Conservation (phyloP, 2,329 filamentous ascomycete genomes). For the Trichoderma koningiopsis region DNA sequence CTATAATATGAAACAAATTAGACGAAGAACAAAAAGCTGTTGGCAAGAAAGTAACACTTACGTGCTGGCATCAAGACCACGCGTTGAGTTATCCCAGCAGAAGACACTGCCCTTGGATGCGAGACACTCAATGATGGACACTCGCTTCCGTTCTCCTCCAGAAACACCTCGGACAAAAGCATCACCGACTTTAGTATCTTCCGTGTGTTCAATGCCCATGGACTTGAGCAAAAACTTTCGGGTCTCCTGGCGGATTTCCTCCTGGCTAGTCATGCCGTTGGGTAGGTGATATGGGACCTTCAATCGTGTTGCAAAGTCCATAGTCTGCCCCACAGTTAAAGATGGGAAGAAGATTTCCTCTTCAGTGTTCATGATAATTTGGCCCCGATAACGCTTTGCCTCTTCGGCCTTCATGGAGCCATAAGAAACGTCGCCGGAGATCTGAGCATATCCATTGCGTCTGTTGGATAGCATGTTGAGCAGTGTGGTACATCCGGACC, state of each 20-base stretch:
- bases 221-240: constrained; percentile 59
- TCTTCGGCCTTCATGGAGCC: constrained; percentile 54
- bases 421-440: constrained; percentile 61
- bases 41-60: background rate
- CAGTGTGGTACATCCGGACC: constrained; percentile 70
- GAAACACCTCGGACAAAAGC: constrained; percentile 67
- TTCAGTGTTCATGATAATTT: constrained; percentile 71
- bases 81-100: constrained; percentile 69
- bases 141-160: constrained; percentile 69
- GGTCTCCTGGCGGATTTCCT: constrained; percentile 50
- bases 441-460: constrained; percentile 58
- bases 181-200: constrained; percentile 68
- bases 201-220: constrained; percentile 61
- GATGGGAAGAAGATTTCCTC: constrained; percentile 68
- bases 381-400: constrained; percentile 53
- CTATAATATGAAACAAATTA: constrained; percentile 30
- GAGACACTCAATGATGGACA: constrained; percentile 67
- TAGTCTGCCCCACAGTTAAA: constrained; percentile 69
- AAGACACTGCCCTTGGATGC: constrained; percentile 60
- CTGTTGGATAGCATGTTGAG: constrained; percentile 70
- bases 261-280: constrained; percentile 41
- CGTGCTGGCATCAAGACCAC: constrained; percentile 62
- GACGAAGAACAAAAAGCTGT: background rate
- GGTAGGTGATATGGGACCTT: constrained; percentile 57
- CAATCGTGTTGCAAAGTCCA: constrained; percentile 67